Conservation (phyloP, 1,284 basidiomycete species). For the Leucocoprinus gongylophorus region DNA sequence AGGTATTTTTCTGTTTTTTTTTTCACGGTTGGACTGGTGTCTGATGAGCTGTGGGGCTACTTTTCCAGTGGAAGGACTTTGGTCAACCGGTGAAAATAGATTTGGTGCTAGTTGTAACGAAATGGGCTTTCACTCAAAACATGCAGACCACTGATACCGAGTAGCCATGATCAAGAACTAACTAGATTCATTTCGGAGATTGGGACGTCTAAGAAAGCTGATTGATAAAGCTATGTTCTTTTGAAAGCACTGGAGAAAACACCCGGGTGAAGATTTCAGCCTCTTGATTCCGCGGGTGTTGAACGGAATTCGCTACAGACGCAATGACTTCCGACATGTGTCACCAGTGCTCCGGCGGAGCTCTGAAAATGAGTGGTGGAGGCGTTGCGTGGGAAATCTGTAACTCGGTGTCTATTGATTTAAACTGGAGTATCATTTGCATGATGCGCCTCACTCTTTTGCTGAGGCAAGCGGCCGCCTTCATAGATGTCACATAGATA, state of each 20-base stretch:
- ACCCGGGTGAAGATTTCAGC: no score
- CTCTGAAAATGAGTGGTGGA: neutral
- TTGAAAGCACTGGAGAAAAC: no score
- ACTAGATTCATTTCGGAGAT: no score
- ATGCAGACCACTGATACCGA: no score
- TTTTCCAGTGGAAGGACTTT: constrained; percentile 47
- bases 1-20: constrained; percentile 51
- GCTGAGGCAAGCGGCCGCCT: neutral
- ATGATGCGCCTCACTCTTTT: no score
- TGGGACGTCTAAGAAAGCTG: no score
- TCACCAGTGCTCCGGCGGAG: neutral
- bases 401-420: neutral
- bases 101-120: neutral
- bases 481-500: neutral
- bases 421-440: no score
- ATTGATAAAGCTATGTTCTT: no score
- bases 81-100: constrained; percentile 37
- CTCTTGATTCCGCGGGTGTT: no score
- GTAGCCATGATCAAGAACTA: neutral
- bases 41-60: constrained; percentile 9
- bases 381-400: neutral
- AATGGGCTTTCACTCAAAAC: no score
- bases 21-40: constrained; percentile 4
- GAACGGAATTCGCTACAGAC: no score
- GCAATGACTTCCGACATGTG: no score